phyloP scores from a whole-genome alignment of 805 yeast genomes.

The Kazachstania taianensis region DNA sequence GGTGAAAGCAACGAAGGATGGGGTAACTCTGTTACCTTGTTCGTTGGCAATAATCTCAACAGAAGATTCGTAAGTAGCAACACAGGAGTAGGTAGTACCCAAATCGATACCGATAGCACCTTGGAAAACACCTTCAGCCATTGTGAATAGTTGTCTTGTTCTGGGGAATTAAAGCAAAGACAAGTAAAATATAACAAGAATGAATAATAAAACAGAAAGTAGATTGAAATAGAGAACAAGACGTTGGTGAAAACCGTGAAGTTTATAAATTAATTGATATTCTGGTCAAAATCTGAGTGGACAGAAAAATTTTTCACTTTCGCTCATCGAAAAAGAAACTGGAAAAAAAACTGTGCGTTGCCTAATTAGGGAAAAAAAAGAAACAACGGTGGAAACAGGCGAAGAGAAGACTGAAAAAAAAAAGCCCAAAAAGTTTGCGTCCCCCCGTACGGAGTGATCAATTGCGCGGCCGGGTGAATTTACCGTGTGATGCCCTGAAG shows the following conservation, averaged over 20 bases:
- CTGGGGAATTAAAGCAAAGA: background rate
- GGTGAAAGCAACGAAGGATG: slow-evolving; percentile 92
- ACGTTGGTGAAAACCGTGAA: no score
- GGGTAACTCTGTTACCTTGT: slow-evolving; percentile 97
- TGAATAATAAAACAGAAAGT: background rate
- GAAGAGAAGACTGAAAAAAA: background rate
- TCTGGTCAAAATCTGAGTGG: background rate
- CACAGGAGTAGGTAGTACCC: slow-evolving; percentile 92
- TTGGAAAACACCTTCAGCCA: slow-evolving; percentile 98
- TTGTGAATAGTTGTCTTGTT: slow-evolving; percentile 26
- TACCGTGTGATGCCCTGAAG: no score
- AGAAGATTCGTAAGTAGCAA: slow-evolving; percentile 86
- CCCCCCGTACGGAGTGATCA: no score
- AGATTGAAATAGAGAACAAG: background rate
- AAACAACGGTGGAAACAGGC: background rate
- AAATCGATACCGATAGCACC: slow-evolving; percentile 99
- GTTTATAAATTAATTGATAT: slow-evolving; percentile 2
- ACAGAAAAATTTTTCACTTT: no score
- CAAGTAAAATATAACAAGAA: no score
- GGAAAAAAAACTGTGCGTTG: no score
- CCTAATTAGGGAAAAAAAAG: no score
- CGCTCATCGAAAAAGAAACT: no score
- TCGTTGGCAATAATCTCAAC: slow-evolving; percentile 96
- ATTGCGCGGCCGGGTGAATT: no score
- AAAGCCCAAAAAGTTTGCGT: no score